phyloP scores from a whole-genome alignment of 352 stramenopile genomes.

The Phytopythium boreale region DNA sequence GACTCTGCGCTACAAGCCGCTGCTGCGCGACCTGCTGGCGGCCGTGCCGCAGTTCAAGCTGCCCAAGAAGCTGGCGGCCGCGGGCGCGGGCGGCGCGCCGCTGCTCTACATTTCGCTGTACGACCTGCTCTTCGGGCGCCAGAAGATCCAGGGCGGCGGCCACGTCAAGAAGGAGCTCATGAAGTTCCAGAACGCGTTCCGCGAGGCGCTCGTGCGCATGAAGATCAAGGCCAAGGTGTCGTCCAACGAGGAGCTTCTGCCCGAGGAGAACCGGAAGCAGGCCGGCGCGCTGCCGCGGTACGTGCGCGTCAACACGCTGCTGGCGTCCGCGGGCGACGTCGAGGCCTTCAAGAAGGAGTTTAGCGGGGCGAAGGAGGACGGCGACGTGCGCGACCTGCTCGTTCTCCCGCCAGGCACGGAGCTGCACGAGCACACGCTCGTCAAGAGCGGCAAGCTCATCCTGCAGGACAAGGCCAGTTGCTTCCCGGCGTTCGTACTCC shows the following conservation, averaged over 20 bases:
- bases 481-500: slow-evolving; percentile 95
- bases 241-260: slow-evolving; percentile 76
- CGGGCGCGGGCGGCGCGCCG: slow-evolving; percentile 44
- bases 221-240: slow-evolving; percentile 81
- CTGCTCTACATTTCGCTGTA: slow-evolving; percentile 86
- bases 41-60: slow-evolving; percentile 73
- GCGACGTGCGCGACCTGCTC: slow-evolving; percentile 89
- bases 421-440: slow-evolving; percentile 80
- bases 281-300: slow-evolving; percentile 82
- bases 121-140: slow-evolving; percentile 80
- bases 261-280: slow-evolving; percentile 72
- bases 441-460: slow-evolving; percentile 86
- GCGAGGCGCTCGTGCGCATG: slow-evolving; percentile 65
- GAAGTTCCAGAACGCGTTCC: slow-evolving; percentile 70
- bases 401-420: slow-evolving; percentile 88
- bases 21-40: slow-evolving; percentile 64
- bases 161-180: slow-evolving; percentile 87
- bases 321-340: slow-evolving; percentile 43
- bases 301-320: slow-evolving; percentile 93
- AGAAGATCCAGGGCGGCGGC: slow-evolving; percentile 86
- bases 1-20: slow-evolving; percentile 85
- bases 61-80: slow-evolving; percentile 40
- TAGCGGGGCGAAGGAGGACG: slow-evolving; percentile 61
- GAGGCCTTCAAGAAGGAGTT: slow-evolving; percentile 48
- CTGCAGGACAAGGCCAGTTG: slow-evolving; percentile 98